Conservation (phyloP, 78 protist genomes). For the Dictyostelium intermedium region DNA sequence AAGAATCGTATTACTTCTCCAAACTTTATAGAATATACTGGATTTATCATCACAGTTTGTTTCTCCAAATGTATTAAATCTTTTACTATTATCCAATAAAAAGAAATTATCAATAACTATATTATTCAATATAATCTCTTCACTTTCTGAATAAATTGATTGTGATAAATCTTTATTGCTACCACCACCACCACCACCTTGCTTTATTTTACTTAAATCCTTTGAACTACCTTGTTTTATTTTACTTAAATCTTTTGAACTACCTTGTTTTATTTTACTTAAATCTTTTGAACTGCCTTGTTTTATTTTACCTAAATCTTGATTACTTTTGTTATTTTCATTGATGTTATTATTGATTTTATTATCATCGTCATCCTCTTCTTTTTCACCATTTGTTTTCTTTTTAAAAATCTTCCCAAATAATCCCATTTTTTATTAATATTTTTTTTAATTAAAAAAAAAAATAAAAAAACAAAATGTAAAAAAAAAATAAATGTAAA, state of each 20-base stretch:
- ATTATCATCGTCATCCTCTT: not conserved
- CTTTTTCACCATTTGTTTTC: not conserved
- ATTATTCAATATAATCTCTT: slow-evolving; percentile 6
- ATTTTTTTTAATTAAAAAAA: not conserved
- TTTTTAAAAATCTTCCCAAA: slow-evolving; percentile 1
- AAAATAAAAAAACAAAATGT: not conserved
- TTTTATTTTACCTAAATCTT: not conserved
- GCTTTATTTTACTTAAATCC: not conserved
- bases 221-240: not conserved
- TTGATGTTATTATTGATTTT: not conserved
- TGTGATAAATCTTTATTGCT: not conserved
- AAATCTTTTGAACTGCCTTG: not conserved
- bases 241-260: not conserved
- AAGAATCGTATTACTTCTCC: not conserved
- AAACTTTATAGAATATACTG: not conserved
- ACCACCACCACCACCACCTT: no score
- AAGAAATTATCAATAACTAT: not conserved
- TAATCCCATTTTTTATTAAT: not conserved
- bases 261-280: not conserved
- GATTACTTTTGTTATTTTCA: not conserved
- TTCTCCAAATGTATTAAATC: not conserved
- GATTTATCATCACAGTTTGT: not conserved
- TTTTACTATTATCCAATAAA: not conserved
- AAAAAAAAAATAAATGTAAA: not conserved
- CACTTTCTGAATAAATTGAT: not conserved